phyloP scores from a whole-genome alignment of 2,329 filamentous ascomycete species.

The Trichoderma sp. region DNA sequence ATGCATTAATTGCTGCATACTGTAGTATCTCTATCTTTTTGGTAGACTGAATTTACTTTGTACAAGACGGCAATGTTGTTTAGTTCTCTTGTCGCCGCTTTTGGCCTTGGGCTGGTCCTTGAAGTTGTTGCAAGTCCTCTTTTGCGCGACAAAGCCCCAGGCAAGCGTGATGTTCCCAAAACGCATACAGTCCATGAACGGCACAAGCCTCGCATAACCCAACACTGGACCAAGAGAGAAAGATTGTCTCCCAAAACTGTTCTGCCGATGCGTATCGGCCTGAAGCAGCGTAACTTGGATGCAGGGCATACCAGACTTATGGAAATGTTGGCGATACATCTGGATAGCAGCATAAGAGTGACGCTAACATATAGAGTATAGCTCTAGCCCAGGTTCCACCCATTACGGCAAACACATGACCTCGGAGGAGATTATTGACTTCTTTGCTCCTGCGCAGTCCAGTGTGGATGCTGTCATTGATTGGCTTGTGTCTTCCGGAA shows the following conservation, averaged over 20 bases:
- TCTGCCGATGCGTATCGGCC: conserved; percentile 47
- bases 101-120: conserved; percentile 4
- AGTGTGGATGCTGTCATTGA: conserved; percentile 53
- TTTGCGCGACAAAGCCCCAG: neutral
- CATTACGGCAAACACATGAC: conserved; percentile 25
- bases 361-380: neutral
- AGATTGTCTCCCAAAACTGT: conserved; percentile 33
- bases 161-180: conserved; percentile 12
- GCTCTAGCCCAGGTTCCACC: neutral
- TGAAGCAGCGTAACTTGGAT: conserved; percentile 34
- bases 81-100: neutral
- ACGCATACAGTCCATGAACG: conserved; percentile 7
- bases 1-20: neutral
- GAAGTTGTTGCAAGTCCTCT: conserved; percentile 13
- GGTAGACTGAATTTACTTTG: neutral
- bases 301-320: conserved; percentile 1
- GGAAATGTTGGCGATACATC: conserved; percentile 10
- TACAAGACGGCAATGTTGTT: conserved; percentile 1
- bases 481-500: conserved; percentile 58
- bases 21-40: neutral
- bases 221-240: conserved; percentile 27
- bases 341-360: neutral
- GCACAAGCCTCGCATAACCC: neutral
- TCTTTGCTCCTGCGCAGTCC: conserved; percentile 42
- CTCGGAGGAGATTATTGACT: conserved; percentile 12